Evolutionary conservation across 345 rosid genomes (phyloP).

Genomic region (Lepidium africanum): DNA sequence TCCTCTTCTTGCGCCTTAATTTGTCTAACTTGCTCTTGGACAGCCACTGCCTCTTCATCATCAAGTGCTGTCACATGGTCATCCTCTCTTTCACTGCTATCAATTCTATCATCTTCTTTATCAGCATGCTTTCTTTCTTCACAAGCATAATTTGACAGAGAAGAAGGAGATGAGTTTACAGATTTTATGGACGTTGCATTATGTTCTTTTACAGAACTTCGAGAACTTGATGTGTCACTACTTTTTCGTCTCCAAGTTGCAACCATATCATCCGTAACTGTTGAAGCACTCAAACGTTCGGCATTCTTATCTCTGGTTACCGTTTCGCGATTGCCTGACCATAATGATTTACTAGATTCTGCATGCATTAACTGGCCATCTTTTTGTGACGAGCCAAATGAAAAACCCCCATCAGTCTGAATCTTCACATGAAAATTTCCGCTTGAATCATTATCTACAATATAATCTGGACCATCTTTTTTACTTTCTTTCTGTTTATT

Average conservation of each 20-base stretch:
- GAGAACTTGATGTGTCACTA: slow-evolving; percentile 62
- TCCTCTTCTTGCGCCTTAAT: slow-evolving; percentile 97
- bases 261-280: slow-evolving; percentile 64
- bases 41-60: slow-evolving; percentile 95
- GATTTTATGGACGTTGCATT: slow-evolving; percentile 53
- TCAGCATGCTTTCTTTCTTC: slow-evolving; percentile 45
- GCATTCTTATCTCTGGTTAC: slow-evolving; percentile 40
- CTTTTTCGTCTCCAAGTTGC: slow-evolving; percentile 72
- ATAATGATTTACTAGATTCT: slow-evolving; percentile 58
- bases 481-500: slow-evolving; percentile 43
- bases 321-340: slow-evolving; percentile 51
- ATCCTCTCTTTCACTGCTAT: slow-evolving; percentile 47
- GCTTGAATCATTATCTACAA: slow-evolving; percentile 44
- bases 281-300: slow-evolving; percentile 45
- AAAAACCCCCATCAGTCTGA: slow-evolving; percentile 60
- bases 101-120: slow-evolving; percentile 56
- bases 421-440: slow-evolving; percentile 35
- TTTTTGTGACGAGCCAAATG: slow-evolving; percentile 62
- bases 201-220: slow-evolving; percentile 69
- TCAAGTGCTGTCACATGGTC: slow-evolving; percentile 65
- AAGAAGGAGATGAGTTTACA: slow-evolving; percentile 58
- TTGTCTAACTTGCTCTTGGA: slow-evolving; percentile 96
- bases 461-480: slow-evolving; percentile 37
- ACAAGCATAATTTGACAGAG: slow-evolving; percentile 57
- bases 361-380: slow-evolving; percentile 49